Evolutionary conservation across 2,329 filamentous ascomycete species (phyloP), one percentile per base, ranked within the genome.

Genomic region (Sporothrix inflata): DNA sequence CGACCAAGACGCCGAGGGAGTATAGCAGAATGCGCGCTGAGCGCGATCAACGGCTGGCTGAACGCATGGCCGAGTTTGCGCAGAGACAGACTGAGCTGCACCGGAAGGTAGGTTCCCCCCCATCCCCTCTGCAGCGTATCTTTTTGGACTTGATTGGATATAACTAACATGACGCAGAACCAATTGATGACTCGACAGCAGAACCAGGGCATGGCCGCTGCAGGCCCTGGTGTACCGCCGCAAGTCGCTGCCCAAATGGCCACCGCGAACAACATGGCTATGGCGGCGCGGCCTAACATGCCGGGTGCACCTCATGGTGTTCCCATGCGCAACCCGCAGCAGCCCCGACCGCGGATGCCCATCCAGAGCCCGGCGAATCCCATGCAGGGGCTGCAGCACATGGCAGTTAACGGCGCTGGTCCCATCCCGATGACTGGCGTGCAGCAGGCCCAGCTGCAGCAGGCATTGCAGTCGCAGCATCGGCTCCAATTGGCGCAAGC

Each of bases 11-110:
- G 0, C 96, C 96, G 0, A 89, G 93, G 77, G 94, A 98, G 76
- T 97, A 98, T 79, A 98, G 94, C 78, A 87, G 93, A 69, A 86
- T 98, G 78, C 94, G 96, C 76, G 91, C 92, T 82, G 95, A 98
- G 78, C 89, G 93, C 60, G 95, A 98, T 77, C 86, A 94, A 78
- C 85, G 86, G 75, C 78, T 91, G 72, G 86, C 86, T 24, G 88
- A 91, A 79, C 86, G 87, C 77, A 85, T 90, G 83, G 83, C 84
- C 68, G 83, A 86, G 74, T 84, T 84, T 75, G 83, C 84, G 69
- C 84, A 86, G 75, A 88, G 91, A 72, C 90, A 92, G 79, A 86
- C 92, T 78, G 87, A 92, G 76, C 81, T 82, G 74, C 83, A 86
- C 74, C 83, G 87, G 79, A 84, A 86, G 81, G 87, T 88, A 84